phyloP scores from a whole-genome alignment of 768 basidiomycete genomes.

The Mycena haematopus region DNA sequence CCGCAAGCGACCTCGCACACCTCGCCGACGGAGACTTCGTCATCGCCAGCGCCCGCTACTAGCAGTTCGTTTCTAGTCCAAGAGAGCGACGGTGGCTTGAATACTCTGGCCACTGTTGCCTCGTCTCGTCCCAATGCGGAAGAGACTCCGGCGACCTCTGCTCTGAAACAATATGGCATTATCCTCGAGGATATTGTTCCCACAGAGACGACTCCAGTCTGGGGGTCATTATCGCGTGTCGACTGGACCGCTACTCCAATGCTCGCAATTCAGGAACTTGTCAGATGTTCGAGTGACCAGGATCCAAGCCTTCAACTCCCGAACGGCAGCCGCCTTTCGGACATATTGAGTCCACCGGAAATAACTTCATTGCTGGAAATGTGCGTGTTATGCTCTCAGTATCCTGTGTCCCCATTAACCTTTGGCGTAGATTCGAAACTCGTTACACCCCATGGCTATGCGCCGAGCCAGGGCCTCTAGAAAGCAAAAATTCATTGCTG shows the following conservation, averaged over 20 bases:
- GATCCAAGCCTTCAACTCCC: slow-evolving; percentile 20
- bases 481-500: slow-evolving; percentile 41
- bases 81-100: slow-evolving; percentile 16
- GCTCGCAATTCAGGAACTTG: slow-evolving; percentile 51
- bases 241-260: slow-evolving; percentile 55
- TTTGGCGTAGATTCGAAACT: slow-evolving; percentile 45
- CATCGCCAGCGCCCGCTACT: slow-evolving; percentile 1
- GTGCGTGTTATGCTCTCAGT: slow-evolving; percentile 34
- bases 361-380: slow-evolving; percentile 45
- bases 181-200: slow-evolving; percentile 44
- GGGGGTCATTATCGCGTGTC: slow-evolving; percentile 41
- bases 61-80: neutral
- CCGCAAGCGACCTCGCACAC: slow-evolving; percentile 14
- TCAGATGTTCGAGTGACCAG: slow-evolving; percentile 33
- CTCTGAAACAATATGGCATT: slow-evolving; percentile 33
- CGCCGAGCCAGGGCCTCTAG: slow-evolving; percentile 40
- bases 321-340: slow-evolving; percentile 31
- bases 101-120: slow-evolving; percentile 20
- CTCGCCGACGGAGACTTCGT: slow-evolving; percentile 1
- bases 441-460: slow-evolving; percentile 52
- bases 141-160: neutral
- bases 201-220: slow-evolving; percentile 45
- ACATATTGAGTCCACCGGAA: slow-evolving; percentile 43
- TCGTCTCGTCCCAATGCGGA: slow-evolving; percentile 24
- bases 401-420: neutral